A percentile compares a stretch with the other conserved stretches of the same genome.
These are phyloP conservation scores for Claviceps arundinis DNA, from an alignment of 2,329 filamentous ascomycete genomes.

Conservation along the genomic window DNA sequence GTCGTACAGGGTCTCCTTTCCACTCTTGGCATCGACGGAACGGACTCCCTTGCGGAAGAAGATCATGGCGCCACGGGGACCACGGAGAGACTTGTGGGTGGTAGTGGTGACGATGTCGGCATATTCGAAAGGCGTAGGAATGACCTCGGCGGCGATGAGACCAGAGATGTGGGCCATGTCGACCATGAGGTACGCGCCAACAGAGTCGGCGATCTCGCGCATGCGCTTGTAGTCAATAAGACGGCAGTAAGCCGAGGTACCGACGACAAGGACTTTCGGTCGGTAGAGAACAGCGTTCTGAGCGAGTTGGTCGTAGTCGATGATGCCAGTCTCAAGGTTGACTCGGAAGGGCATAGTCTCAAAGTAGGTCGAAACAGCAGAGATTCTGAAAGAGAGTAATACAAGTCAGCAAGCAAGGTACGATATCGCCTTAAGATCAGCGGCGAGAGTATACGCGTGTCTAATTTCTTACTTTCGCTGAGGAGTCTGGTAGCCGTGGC, in stretches of 20 bases:
- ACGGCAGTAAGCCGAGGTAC: slow-evolving; percentile 95
- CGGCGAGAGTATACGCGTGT: too few relatives aligned
- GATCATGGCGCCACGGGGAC: slow-evolving; percentile 97
- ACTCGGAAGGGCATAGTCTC: slow-evolving; percentile 97
- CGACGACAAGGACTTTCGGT: slow-evolving; percentile 90
- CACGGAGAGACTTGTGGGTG: slow-evolving; percentile 97
- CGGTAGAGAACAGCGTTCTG: slow-evolving; percentile 85
- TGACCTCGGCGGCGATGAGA: slow-evolving; percentile 82
- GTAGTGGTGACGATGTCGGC: slow-evolving; percentile 97
- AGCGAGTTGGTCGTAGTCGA: slow-evolving; percentile 89
- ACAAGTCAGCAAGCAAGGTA: neutral
- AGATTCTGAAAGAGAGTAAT: slow-evolving; percentile 47
- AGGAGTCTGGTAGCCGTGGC: slow-evolving; percentile 94
- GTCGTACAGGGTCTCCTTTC: slow-evolving; percentile 82
- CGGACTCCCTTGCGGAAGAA: slow-evolving; percentile 98
- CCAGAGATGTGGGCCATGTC: slow-evolving; percentile 99
- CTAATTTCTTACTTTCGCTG: slow-evolving; percentile 57
- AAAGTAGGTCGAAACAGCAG: slow-evolving; percentile 95
- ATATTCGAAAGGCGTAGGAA: slow-evolving; percentile 82
- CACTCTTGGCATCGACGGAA: slow-evolving; percentile 77
- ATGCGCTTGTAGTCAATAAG: slow-evolving; percentile 94
- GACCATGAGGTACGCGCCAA: slow-evolving; percentile 87
- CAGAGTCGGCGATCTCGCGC: slow-evolving; percentile 86
- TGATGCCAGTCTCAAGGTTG: slow-evolving; percentile 79
- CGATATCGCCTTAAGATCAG: neutral